Evolutionary conservation across 805 yeast genomes (phyloP).

Genomic region (Candida sakaeoensis): DNA sequence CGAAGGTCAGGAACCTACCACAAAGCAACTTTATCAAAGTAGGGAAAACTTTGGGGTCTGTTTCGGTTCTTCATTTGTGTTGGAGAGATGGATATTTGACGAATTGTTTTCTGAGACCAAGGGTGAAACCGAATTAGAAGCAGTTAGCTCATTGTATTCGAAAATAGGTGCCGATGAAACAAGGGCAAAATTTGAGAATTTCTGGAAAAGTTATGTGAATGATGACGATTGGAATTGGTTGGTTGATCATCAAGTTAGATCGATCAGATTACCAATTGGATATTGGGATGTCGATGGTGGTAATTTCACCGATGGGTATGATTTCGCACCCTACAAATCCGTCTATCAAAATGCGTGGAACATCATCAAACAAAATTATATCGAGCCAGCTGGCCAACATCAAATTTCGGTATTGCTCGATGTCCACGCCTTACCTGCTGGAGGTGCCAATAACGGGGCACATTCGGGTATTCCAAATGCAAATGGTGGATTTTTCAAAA

Average conservation of each 20-base stretch:
- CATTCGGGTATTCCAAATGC: conserved; percentile 70
- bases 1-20: conserved; percentile 30
- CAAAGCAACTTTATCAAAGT: conserved; percentile 50
- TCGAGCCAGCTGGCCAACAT: conserved; percentile 56
- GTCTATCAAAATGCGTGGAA: conserved; percentile 79
- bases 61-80: conserved; percentile 75
- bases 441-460: conserved; percentile 86
- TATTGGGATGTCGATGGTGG: conserved; percentile 84
- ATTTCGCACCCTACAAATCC: conserved; percentile 47
- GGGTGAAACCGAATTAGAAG: conserved; percentile 70
- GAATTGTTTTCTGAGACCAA: conserved; percentile 51
- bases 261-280: conserved; percentile 85
- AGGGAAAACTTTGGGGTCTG: conserved; percentile 79
- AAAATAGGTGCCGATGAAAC: conserved; percentile 54
- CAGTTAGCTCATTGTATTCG: conserved; percentile 48
- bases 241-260: conserved; percentile 60
- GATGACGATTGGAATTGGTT: conserved; percentile 84
- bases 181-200: conserved; percentile 49
- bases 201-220: conserved; percentile 60
- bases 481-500: conserved; percentile 63
- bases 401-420: conserved; percentile 78
- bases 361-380: conserved; percentile 45
- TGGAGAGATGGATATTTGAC: conserved; percentile 76
- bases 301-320: conserved; percentile 52
- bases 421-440: conserved; percentile 87